Base-by-base conservation (phyloP, 2,329 filamentous ascomycete genomes). In the Alternaria brassicicola region DNA sequence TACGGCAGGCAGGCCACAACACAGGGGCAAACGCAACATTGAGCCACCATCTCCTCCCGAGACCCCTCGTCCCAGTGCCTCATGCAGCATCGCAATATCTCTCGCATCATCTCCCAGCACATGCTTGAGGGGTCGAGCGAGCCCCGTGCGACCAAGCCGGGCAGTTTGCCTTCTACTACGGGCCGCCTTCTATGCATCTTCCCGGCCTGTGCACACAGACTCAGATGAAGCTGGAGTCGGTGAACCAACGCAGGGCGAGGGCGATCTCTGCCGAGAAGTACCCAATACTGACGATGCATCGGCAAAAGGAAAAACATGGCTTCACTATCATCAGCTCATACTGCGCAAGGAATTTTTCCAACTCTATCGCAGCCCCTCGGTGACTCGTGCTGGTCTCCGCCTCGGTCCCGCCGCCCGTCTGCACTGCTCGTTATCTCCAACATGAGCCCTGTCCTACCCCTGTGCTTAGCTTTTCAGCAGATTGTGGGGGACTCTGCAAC, bases 401-500 rank as follows among this genome's bases (percentile, higher is more conserved):
- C 43, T 35, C 38, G 21, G 39, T 55, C 52, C 23, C 45, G 42
- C 55, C 58, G 55, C 58, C 63, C 48, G 62, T 56, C 51, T 65
- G 63, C 65, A 59, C 61, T 57, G 57, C 60, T 62, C 46, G 47
- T 54, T 57, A 58, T 57, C 59, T 57, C 55, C 66, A 58, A 55
- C 45, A 30, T n/a, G 47, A 45, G 48, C 63, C 64, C 63, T 64
- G 64, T 56, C 57, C 61, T 61, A 52, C 65, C 66, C 69, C 65
- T 70, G 62, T 61, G 36, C 62, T 64, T 68, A 63, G 59, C 60
- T 55, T 64, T 56, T 57, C 59, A 57, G 57, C 62, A 65, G 62
- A 68, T 68, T 61, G 68, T 69, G 68, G 68, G 66, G 66, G 64
- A 62, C 58, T 52, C 53, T 57, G 60, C 57, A 31, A 56, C 68